Conservation (phyloP, 495 filamentous ascomycete genomes). For the Penicillium lagena region DNA sequence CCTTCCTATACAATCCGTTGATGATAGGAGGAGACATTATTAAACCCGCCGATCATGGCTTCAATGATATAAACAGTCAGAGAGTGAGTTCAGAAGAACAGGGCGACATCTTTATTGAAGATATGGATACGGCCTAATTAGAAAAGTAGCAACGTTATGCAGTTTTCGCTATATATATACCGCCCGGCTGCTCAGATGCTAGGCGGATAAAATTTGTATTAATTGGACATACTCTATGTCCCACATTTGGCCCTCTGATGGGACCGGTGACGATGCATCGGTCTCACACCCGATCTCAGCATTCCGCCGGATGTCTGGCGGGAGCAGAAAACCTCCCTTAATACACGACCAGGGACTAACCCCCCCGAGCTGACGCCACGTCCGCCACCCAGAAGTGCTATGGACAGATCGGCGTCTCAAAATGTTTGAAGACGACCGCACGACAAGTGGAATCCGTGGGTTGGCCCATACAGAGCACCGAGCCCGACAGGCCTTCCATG, state of each 20-base stretch:
- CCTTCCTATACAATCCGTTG: too few relatives aligned
- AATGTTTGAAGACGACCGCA: conserved; percentile 10
- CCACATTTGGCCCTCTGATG: conserved; percentile 1
- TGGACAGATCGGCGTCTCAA: conserved; percentile 6
- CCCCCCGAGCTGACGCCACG: neutral
- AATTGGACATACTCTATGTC: conserved; percentile 2
- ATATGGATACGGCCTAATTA: too few relatives aligned
- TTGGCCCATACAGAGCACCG: conserved; percentile 8
- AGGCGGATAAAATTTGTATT: neutral
- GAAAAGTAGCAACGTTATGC: too few relatives aligned
- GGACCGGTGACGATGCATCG: neutral
- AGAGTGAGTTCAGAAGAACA: too few relatives aligned
- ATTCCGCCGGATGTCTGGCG: conserved; percentile 5
- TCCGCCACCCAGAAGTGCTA: conserved; percentile 3
- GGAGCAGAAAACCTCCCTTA: conserved; percentile 9
- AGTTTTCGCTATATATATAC: too few relatives aligned
- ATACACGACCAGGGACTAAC: conserved; percentile 7
- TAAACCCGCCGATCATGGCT: too few relatives aligned
- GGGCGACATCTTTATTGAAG: too few relatives aligned
- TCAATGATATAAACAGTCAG: too few relatives aligned
- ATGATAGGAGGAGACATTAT: too few relatives aligned
- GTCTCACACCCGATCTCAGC: conserved; percentile 8
- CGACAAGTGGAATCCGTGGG: conserved; percentile 6
- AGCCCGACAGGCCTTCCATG: conserved; percentile 8
- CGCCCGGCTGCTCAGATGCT: too few relatives aligned